These are phyloP conservation scores for Eucalyptus cloeziana DNA, from an alignment of 345 rosid species.

Conservation along the genomic window DNA sequence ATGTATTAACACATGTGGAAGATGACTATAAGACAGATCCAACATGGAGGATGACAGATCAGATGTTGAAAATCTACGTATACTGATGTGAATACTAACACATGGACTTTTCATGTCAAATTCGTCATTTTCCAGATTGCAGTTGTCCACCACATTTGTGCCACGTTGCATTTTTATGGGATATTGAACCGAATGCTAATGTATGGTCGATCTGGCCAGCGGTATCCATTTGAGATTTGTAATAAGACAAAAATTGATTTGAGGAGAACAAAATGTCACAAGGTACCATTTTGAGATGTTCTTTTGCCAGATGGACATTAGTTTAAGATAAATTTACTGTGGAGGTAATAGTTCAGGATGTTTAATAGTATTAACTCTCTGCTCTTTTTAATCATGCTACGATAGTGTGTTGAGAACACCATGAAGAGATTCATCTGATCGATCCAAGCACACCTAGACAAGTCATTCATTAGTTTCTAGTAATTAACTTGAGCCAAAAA, in stretches of 20 bases:
- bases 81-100: not conserved
- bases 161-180: not conserved
- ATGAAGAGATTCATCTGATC: not conserved
- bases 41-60: not conserved
- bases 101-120: not conserved
- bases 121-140: not conserved
- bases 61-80: not conserved
- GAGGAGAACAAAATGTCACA: not conserved
- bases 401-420: not conserved
- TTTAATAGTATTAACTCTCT: not conserved
- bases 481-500: not conserved
- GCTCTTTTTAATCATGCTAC: not conserved
- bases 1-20: not conserved
- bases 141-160: not conserved
- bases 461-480: not conserved
- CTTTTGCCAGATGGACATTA: not conserved
- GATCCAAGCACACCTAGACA: not conserved
- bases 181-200: not conserved
- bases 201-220: not conserved
- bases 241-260: not conserved
- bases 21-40: not conserved
- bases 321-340: not conserved
- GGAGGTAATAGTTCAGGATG: not conserved
- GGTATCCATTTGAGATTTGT: not conserved
- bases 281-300: not conserved